Evolutionary conservation across 768 basidiomycete genomes (phyloP), one percentile per base, ranked within the genome.

Genomic region (Lactifluus pinguis): DNA sequence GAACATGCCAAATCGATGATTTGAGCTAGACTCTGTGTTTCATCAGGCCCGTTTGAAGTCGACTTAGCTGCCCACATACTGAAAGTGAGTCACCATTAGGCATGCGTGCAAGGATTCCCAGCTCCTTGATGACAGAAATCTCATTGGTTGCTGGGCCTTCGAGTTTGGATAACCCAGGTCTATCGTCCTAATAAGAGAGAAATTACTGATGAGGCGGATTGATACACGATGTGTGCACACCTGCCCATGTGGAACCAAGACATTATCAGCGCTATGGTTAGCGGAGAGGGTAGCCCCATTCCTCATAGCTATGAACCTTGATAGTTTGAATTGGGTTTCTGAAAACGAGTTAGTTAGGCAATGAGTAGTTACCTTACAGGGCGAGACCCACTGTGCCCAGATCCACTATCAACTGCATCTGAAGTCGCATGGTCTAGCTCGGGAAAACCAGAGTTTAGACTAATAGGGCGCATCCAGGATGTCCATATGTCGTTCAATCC

Each of bases 401-500:
- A 48, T 49, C 21, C 41, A 14, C 45, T 53, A 21, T 49, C 47
- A 44, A 49, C 48, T 15, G 34, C 49, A 50, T 44, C 29, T 25
- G 39, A 29, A 21, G 32, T 49, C 6, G 19, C 21, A 32, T 50
- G 34, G 41, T 61, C 59, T 34, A 61, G 45, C 29, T 61, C 53
- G 9, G 19, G 34, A 1, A 19, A 48, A 55, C 52, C 34, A n/a
- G 49, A 47, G 21, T 54, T 49, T 49, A 25, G 15, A 25, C n/a
- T 36, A 21, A 39, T 51, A 15, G 66, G 66, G 13, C 45, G 42
- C 11, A 68, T 77, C 57, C 85, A 71, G 6, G 69, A 70, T 13
- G 77, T 74, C 92, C 92, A 95, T 39, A 95, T 81, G 21, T 84
- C 77, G 19, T 80, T 73, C 69, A 94, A 74, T 25, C 86, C 88